Evolutionary conservation across 1,284 basidiomycete genomes (phyloP), one percentile per base, ranked within the genome.

Genomic region (Ustilago hordei): DNA sequence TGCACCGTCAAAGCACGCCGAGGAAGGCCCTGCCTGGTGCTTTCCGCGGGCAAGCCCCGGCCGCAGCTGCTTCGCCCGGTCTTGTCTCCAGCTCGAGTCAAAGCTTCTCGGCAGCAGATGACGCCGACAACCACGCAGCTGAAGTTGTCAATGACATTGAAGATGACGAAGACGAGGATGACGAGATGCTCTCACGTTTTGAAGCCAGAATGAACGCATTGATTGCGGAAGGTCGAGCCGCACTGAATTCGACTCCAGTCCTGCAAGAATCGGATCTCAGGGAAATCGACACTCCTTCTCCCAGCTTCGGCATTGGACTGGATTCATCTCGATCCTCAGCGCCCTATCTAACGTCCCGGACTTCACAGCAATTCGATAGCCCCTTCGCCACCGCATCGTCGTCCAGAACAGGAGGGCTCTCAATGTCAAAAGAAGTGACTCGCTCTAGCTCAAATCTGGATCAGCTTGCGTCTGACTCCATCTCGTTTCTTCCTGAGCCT

Each of bases 181-280:
- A 80, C 39, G 73, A 74, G 13, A 72, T 80, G 68, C 71, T 74
- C 32, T 63, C 50, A 13, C 67, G 79, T 17, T 77, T 81, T 53
- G 64, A 81, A 52, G 66, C 58, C 6, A 77, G 70, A 57, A 81
- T 81, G 79, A 64, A 69, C 23, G 72, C 61, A 3, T 60, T 81
- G 32, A 81, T 81, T 53, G 78, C 74, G 5, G 67, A 81, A 50
- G 79, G 79, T 3, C 75, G 77, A 28, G 74, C 78, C 13, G 79
- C 79, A 19, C 64, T 81, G 43, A 66, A 69, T 48, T 77, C 78
- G 0, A 75, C 74, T 9, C 74, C 71, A 5, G 71, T 76, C 2
- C 58, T 80, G 28, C 65, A 76, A 15, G 76, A 72, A 23, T 57
- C 74, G 1, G 74, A 76, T 52, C 48, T 75, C 34, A 53, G 57